Evolutionary conservation across 257 asterid genomes (phyloP), one percentile per base, ranked within the genome.

Genomic region (Fraxinus quadrangulata): DNA sequence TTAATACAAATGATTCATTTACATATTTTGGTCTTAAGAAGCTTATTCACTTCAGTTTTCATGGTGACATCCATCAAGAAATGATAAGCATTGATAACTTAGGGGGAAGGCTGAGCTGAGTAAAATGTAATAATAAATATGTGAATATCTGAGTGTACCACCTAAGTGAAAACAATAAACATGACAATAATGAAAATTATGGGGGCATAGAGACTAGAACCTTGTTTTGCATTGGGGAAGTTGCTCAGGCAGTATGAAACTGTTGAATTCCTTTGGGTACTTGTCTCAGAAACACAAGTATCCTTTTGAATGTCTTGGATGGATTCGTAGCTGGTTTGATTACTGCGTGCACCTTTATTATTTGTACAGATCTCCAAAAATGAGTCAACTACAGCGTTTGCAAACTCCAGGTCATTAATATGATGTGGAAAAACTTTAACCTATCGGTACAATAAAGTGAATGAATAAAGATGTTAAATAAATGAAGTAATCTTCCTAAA

Each of bases 161-260:
- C 34, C 31, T 5, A 59, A 51, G 56, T 56, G 13, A 42, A 75
- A 39, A 74, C 26, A 16, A 24, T 17, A 36, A 49, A 19, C 49
- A 34, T 11, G 37, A 40, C 4, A 40, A 9, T 71, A 37, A 72
- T 54, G 7, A 51, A 40, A 21, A 67, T 51, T 4, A 67, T 37
- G 11, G 36, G 34, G 69, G 30, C 30, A 68, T 47, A 73, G 28
- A 40, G 77, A 71, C 17, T 51, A 31, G 24, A 36, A 94, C 99
- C 98, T 82, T 92, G 94, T 81, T 91, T 95, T 78, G 98, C 98
- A 85, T 89, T 81, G 6, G 98, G 99, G 81, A 93, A 93, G 87
- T 85, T 82, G 85, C 90, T 88, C 80, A 84, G 84, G 85, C 86
- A 77, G 83, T 88, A 88, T 47, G 91, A 79, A 73, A 87, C 66